phyloP scores from a whole-genome alignment of 768 basidiomycete species.

The Trametopsis cervina region DNA sequence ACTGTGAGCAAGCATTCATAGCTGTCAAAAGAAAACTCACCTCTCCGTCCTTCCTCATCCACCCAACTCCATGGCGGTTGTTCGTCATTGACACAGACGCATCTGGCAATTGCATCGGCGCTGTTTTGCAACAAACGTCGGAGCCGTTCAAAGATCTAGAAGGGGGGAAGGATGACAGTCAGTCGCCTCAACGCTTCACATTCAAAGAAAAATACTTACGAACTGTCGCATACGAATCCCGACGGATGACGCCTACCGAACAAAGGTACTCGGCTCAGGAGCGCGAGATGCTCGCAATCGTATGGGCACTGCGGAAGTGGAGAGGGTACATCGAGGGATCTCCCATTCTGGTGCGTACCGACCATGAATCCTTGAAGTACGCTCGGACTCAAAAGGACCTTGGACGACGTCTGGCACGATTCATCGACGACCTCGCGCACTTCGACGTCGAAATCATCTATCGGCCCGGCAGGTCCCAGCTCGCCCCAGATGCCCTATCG shows the following conservation, averaged over 20 bases:
- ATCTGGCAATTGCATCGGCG: conserved; percentile 17
- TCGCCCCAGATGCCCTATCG: no score
- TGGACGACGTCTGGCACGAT: conserved; percentile 30
- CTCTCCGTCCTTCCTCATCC: conserved; percentile 13
- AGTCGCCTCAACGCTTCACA: no score
- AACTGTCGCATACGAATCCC: conserved; percentile 11
- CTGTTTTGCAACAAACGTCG: conserved; percentile 20
- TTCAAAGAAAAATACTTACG: background rate
- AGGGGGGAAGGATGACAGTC: conserved; percentile 1
- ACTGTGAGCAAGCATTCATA: conserved; percentile 22
- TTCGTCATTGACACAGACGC: conserved; percentile 18
- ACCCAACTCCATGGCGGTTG: conserved; percentile 14
- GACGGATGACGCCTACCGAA: conserved; percentile 25
- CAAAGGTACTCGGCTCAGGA: conserved; percentile 44
- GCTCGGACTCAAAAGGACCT: conserved; percentile 27
- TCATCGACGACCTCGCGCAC: conserved; percentile 21
- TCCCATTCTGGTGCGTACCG: conserved; percentile 20
- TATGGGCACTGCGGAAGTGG: conserved; percentile 25
- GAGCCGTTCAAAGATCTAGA: conserved; percentile 24
- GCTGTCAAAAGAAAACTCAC: conserved; percentile 21
- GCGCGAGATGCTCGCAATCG: conserved; percentile 42
- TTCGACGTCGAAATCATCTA: conserved; percentile 23
- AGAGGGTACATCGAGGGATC: conserved; percentile 19
- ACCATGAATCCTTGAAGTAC: conserved; percentile 34
- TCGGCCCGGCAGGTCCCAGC: no score